Evolutionary conservation across 768 basidiomycete genomes (phyloP), one percentile per base, ranked within the genome.

Genomic region (Strobilomyces confusus): DNA sequence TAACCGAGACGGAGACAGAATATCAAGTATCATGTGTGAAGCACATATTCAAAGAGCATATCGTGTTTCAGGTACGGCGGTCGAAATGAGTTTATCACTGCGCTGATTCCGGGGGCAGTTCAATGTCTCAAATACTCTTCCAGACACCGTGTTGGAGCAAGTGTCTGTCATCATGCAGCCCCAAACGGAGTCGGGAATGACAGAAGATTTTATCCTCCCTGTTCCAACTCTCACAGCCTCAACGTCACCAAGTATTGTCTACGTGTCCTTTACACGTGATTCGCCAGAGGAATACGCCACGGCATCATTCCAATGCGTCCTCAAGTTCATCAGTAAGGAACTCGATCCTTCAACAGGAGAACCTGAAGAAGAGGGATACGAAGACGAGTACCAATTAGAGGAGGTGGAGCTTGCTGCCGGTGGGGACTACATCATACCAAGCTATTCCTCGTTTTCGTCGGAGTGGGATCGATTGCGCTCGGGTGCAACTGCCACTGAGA

Each of bases 311-410:
- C 80, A 81, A 57, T 97, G 93, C 67, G 81, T 85, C 9, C 84
- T 99, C 70, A 93, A 92, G 71, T 99, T 97, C 67, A 76, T 95
- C 62, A 95, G 91, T 75, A 99, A 98, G 72, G 97, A 99, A 67
- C 81, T 98, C 17, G 97, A 99, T 70, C 97, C 97, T 13, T 80
- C 88, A 42, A 95, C 90, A 14, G 95, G 95, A 22, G 86, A 91
- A 64, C 97, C 97, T 9, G 97, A 99, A 72, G 92, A 90, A 58
- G 95, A 97, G 49, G 97, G 97, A n/a, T 99, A 98, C 70, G 91
- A 94, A 66, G 97, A 98, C 74, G 95, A 98, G 72, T 99, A 99
- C 72, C 91, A 92, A 70, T 75, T 98, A 40, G 97, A 99, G 70
- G 97, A 98, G 56, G 82, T 97, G 52, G 97, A 98, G 68, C 77